phyloP scores from a whole-genome alignment of 208 protist species.

The Wallacemonas collosoma region DNA sequence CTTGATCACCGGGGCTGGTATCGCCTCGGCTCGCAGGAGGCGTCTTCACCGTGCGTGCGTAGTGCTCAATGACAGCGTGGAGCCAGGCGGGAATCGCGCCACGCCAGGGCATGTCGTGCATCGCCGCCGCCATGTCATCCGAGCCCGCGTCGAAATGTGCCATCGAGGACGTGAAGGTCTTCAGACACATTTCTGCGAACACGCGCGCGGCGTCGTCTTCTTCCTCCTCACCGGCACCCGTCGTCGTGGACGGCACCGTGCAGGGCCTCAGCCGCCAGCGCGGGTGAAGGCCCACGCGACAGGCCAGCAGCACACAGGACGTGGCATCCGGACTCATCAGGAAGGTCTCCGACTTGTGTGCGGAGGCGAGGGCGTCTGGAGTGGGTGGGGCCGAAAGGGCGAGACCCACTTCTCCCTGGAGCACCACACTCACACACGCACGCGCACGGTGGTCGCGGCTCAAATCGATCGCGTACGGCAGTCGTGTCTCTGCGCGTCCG shows the following conservation, averaged over 20 bases:
- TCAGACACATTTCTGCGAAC: conserved; percentile 8
- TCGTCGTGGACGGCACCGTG: background rate
- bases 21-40: background rate
- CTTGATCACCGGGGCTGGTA: too few species aligned
- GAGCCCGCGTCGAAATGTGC: conserved; percentile 51
- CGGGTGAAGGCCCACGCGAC: conserved; percentile 44
- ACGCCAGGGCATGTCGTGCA: conserved; percentile 46
- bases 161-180: conserved; percentile 39
- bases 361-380: background rate
- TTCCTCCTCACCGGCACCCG: background rate
- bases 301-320: conserved; percentile 61
- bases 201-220: background rate
- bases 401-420: conserved; percentile 45
- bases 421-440: conserved; percentile 31
- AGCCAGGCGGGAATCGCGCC: conserved; percentile 51
- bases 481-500: background rate
- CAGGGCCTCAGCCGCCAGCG: background rate
- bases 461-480: conserved; percentile 15
- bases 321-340: conserved; percentile 58
- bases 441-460: background rate
- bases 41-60: background rate
- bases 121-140: background rate
- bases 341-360: conserved; percentile 17
- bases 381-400: conserved; percentile 20
- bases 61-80: conserved; percentile 24